Evolutionary conservation across 2,329 filamentous ascomycete species (phyloP), one percentile per base, ranked within the genome.

Genomic region (Fusarium phyllophilum): DNA sequence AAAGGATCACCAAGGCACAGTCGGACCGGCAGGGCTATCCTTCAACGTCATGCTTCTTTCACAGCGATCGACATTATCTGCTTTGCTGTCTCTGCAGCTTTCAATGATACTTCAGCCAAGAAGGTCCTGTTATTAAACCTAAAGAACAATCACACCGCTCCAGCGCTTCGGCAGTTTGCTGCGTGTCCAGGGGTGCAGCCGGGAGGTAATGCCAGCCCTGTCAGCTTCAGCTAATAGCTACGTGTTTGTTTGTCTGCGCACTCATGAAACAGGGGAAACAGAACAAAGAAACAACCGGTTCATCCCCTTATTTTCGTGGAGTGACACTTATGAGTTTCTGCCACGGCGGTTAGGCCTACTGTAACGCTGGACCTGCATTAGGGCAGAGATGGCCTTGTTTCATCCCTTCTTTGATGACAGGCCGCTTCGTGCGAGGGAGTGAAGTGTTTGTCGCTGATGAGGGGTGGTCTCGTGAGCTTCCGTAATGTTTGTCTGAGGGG

Each of bases 31-130:
- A 52, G 55, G 51, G 61, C 63, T 72, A 22, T 38, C 24, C 41
- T 39, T 39, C 63, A 61, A 51, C 66, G 71, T 68, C 67, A 74
- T 68, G 26, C 42, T 64, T 22, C 52, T 57, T 20, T 56, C 26
- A 44, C 39, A 24, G 4, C 36, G 51, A n/a, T 44, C 57, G 58
- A 36, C 39, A 54, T 26, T 15, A 18, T 20, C 33, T 65, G 66
- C 70, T 73, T 66, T 20, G 70, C 54, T 73, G 70, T 49, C 58
- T 55, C 20, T 74, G 63, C 71, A 64, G 38, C n/a, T 56, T 64
- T 54, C 42, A n/a, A 24, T 31, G 33, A 59, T 38, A 31, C 46
- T 65, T 67, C 24, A 26, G 24, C n/a, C 34, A 29, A 57, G 45
- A n/a, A 9, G 34, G 13, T 62, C 62, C 56, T 57, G 24, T 56